Base-by-base conservation (phyloP, 129 eudicot species). In the Flaveria linearis region DNA sequence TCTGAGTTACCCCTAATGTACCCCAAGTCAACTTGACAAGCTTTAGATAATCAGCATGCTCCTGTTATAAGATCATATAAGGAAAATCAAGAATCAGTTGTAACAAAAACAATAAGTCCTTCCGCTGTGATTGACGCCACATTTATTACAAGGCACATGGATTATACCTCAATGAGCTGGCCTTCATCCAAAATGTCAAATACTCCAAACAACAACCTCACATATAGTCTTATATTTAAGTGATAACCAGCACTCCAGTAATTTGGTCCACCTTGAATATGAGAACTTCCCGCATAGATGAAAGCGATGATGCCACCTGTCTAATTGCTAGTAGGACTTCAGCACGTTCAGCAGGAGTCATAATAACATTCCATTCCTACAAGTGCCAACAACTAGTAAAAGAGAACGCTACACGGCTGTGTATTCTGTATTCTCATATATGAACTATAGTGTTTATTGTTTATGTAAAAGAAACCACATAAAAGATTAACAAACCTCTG, bases 111-210 rank as follows among this genome's bases (percentile, higher is more conserved):
- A 41, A 26, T 8, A 46, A 36, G 67, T 41, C 62, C 28, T 14
- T 55, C 43, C 17, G 41, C 61, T 17, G 46, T 46, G 28, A 63
- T 70, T 39, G 78, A 82, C 16, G 6, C 52, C 8, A 17, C 36
- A 58, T 28, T 78, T 56, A 78, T 53, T 56, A 72, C 7, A 62
- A 73, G 41, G 33, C 42, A 74, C 51, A 74, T 23, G 50, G 81
- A 63, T 4, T 11, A 20, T 39, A 93, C 98, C 96, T 85, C 92
- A 39, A 94, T 77, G 57, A 94, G 86, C 58, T 91, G 93, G 61
- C 93, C 89, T 76, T 94, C 99, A 57, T 94, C 99, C 80, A 94
- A 80, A 79, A 86, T 87, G 77, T 94, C 99, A 82, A 94, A 94
- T 60, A 94, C 78, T 49, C 93, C 86, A 74, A 80, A 87, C 28